Conservation (phyloP, 441 rosid species). For the Geranium incanum region DNA sequence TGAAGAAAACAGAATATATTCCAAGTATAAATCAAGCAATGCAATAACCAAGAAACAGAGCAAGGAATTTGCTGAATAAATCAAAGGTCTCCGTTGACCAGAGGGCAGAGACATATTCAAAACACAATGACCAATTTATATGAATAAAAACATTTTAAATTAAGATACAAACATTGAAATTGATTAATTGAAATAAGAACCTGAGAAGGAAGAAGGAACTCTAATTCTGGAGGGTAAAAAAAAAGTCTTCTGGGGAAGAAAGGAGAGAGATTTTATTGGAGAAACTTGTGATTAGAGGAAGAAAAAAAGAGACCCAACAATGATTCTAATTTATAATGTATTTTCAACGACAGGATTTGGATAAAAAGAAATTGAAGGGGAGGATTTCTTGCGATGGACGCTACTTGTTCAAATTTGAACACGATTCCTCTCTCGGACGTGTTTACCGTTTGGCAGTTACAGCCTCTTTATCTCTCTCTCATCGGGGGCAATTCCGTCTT, state of each 20-base stretch:
- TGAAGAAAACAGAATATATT: neutral
- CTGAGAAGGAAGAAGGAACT: constrained; percentile 18
- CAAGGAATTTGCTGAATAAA: neutral
- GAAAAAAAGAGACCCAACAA: neutral
- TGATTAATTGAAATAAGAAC: neutral
- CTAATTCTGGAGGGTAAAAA: constrained; percentile 19
- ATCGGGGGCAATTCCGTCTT: constrained; percentile 15
- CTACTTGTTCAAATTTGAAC: constrained; percentile 18
- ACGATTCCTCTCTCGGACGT: constrained; percentile 15
- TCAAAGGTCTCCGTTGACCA: neutral
- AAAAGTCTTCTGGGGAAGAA: neutral
- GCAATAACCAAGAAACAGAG: neutral
- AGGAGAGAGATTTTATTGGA: constrained; percentile 2
- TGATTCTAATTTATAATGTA: constrained; percentile 12
- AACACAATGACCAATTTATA: neutral
- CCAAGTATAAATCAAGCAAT: neutral
- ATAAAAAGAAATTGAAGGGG: neutral
- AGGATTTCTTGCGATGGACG: constrained; percentile 41
- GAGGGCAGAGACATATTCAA: neutral
- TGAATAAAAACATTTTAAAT: too few relatives aligned
- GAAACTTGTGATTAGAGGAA: constrained; percentile 23
- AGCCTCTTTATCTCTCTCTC: too few relatives aligned
- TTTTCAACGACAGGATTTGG: neutral
- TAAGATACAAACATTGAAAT: neutral
- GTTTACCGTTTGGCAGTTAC: constrained; percentile 15